Percentiles rank a stretch among this genome's conserved stretches.
phyloP scores from a whole-genome alignment of 78 protist genomes.

The Trichosphaerium sp. region DNA sequence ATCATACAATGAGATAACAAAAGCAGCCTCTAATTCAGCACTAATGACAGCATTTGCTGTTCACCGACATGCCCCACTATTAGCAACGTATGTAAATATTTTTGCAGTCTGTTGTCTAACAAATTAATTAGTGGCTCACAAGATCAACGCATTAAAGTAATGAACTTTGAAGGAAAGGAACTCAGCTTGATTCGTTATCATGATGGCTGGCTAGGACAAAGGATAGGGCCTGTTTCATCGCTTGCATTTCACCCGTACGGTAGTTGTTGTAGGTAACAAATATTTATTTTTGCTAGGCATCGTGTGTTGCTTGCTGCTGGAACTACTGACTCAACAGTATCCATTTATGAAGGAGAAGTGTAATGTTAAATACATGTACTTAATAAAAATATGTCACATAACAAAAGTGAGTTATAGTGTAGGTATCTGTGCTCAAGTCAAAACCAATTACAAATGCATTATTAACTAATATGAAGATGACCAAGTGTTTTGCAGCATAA shows the following conservation, averaged over 20 bases:
- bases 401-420: no score
- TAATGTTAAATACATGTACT: neutral
- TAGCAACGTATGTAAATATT: conserved; percentile 13
- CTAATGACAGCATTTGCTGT: conserved; percentile 27
- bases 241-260: conserved; percentile 80
- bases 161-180: conserved; percentile 50
- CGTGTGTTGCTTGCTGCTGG: conserved; percentile 66
- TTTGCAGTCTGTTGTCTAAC: neutral
- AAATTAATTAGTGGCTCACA: conserved; percentile 8
- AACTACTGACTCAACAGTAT: conserved; percentile 57
- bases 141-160: conserved; percentile 21
- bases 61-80: conserved; percentile 39
- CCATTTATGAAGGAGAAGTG: conserved; percentile 25
- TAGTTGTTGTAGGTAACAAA: no score
- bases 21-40: no score
- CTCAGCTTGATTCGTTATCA: conserved; percentile 58
- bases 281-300: no score
- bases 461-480: no score
- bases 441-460: no score
- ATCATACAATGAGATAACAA: neutral
- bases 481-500: no score
- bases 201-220: conserved; percentile 80
- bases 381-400: no score
- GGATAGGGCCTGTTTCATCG: conserved; percentile 77
- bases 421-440: no score